Percentiles rank a stretch among this genome's conserved stretches.
phyloP scores from a whole-genome alignment of 108 stramenopile species.

The Cyclotella sp. region DNA sequence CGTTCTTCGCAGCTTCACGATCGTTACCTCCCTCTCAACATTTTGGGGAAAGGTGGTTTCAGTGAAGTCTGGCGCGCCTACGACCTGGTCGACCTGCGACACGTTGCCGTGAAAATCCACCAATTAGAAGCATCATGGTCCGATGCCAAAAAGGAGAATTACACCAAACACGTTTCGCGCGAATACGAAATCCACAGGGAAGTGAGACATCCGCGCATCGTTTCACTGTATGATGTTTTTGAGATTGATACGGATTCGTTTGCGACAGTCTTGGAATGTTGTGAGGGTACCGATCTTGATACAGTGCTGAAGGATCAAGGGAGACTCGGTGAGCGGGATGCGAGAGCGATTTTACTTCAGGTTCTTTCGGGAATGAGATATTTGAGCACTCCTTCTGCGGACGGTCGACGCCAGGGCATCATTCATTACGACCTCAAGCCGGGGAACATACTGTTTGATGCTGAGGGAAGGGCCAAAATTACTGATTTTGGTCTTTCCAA shows the following conservation, averaged over 20 bases:
- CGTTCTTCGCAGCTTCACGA: conserved; percentile 69
- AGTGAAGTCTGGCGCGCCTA: conserved; percentile 98
- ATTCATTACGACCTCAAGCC: conserved; percentile 98
- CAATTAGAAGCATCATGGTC: conserved; percentile 95
- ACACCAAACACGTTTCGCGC: conserved; percentile 97
- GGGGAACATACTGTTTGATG: conserved; percentile 93
- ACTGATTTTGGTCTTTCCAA: conserved; percentile 98
- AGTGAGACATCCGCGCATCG: conserved; percentile 97
- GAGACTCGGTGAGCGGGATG: conserved; percentile 90
- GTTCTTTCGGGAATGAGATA: conserved; percentile 95
- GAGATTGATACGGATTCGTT: conserved; percentile 97
- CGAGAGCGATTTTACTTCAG: conserved; percentile 92
- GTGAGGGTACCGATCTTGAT: conserved; percentile 95
- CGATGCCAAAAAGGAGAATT: conserved; percentile 94
- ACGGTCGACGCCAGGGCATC: conserved; percentile 89
- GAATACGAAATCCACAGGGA: conserved; percentile 98
- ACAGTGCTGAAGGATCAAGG: conserved; percentile 82
- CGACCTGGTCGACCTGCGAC: conserved; percentile 81
- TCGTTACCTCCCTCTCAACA: conserved; percentile 89
- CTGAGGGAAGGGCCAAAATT: conserved; percentile 95
- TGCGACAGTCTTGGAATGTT: conserved; percentile 97
- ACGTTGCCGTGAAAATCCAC: conserved; percentile 99
- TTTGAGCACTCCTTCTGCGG: conserved; percentile 85
- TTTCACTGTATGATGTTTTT: conserved; percentile 96
- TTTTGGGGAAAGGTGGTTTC: conserved; percentile 98